A percentile compares a stretch with the other conserved stretches of the same genome.
Conservation (phyloP, 148 eudicot species). For the Chenopodium album region DNA sequence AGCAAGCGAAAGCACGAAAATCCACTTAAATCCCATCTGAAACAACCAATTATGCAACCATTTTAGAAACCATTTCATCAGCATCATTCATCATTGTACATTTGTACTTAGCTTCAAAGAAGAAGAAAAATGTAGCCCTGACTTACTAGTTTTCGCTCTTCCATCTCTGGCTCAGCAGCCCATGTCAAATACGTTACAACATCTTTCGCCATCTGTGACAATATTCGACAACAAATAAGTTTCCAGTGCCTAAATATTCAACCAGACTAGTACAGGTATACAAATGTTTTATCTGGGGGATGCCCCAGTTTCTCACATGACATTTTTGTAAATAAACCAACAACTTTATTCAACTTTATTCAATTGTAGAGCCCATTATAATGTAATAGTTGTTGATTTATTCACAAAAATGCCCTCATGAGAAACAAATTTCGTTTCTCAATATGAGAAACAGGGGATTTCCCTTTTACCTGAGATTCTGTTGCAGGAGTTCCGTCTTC, state of each 20-base stretch:
- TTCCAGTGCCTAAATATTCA: background rate
- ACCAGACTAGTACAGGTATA: background rate
- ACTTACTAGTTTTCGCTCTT: constrained; percentile 75
- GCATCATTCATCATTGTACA: background rate
- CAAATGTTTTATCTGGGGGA: background rate
- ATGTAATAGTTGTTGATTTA: no score
- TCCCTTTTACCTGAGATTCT: constrained; percentile 60
- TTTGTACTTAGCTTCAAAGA: background rate
- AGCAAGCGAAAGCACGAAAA: constrained; percentile 29
- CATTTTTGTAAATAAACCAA: no score
- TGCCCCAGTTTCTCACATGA: no score
- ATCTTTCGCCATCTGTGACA: constrained; percentile 87
- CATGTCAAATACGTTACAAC: constrained; percentile 62
- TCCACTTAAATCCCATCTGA: constrained; percentile 36
- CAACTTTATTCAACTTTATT: no score
- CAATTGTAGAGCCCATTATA: no score
- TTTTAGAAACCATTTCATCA: background rate
- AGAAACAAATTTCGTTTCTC: no score
- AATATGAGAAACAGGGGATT: no score
- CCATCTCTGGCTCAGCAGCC: constrained; percentile 95
- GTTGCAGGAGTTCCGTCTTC: constrained; percentile 96
- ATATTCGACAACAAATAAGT: background rate
- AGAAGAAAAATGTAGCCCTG: background rate
- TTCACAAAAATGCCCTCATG: no score
- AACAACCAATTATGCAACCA: background rate